phyloP scores from a whole-genome alignment of 2,329 filamentous ascomycete species.

The Paracorniculantispora psalliotae region DNA sequence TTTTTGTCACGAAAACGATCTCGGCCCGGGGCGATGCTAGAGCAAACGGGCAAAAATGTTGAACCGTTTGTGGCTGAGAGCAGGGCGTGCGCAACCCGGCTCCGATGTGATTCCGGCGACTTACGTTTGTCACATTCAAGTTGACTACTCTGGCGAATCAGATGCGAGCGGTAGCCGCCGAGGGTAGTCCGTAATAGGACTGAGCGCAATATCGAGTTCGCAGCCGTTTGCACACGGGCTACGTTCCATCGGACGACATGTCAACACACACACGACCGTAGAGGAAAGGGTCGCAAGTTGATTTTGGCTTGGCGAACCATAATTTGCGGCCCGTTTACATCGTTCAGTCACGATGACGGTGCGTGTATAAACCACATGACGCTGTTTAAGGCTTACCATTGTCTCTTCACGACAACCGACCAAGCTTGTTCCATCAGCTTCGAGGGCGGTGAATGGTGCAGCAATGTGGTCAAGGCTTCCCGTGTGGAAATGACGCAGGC shows the following conservation, averaged over 20 bases:
- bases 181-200: background rate
- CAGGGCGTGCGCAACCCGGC: background rate
- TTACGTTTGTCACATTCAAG: background rate
- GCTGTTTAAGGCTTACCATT: background rate
- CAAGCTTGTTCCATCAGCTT: background rate
- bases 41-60: background rate
- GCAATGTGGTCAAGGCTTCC: slow-evolving; percentile 1
- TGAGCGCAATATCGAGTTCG: background rate
- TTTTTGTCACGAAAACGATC: background rate
- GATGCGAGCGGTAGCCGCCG: slow-evolving; percentile 5
- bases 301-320: background rate
- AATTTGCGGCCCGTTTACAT: background rate
- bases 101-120: slow-evolving; percentile 9
- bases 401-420: background rate
- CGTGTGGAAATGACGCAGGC: background rate
- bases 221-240: background rate
- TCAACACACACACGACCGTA: background rate
- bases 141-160: background rate
- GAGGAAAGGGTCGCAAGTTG: background rate
- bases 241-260: background rate
- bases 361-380: background rate
- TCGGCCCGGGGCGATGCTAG: background rate
- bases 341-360: background rate
- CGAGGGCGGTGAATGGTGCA: background rate
- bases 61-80: background rate